A percentile compares a stretch with the other conserved stretches of the same genome.
phyloP scores from a whole-genome alignment of 2,329 filamentous ascomycete species.

The Pseudogymnoascus sp. region DNA sequence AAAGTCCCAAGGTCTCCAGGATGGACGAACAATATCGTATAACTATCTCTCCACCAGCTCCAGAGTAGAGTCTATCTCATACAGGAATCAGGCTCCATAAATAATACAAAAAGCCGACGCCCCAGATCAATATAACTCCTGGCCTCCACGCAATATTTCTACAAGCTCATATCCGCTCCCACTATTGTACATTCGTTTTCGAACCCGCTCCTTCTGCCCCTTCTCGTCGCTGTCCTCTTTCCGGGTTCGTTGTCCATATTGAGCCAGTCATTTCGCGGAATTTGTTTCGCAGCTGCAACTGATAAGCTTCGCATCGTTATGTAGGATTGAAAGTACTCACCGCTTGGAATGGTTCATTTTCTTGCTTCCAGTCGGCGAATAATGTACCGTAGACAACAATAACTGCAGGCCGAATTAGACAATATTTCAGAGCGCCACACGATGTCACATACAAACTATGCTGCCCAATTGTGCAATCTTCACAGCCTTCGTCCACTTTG shows the following conservation, averaged over 20 bases:
- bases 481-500: slow-evolving; percentile 55
- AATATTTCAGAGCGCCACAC: neutral
- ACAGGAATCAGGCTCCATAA: neutral
- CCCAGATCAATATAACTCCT: neutral
- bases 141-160: neutral
- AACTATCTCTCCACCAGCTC: neutral
- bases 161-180: neutral
- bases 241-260: slow-evolving; percentile 22
- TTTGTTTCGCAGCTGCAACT: slow-evolving; percentile 30
- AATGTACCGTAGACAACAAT: slow-evolving; percentile 48
- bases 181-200: slow-evolving; percentile 11
- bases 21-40: neutral
- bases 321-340: slow-evolving; percentile 29
- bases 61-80: neutral
- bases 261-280: slow-evolving; percentile 33
- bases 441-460: slow-evolving; percentile 21
- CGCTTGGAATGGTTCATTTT: slow-evolving; percentile 40
- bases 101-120: slow-evolving; percentile 1
- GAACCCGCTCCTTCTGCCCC: slow-evolving; percentile 17
- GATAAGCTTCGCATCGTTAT: slow-evolving; percentile 7
- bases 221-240: slow-evolving; percentile 18
- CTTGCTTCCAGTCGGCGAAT: slow-evolving; percentile 48
- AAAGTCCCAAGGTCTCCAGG: neutral
- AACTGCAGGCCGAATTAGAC: slow-evolving; percentile 30
- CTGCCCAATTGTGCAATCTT: slow-evolving; percentile 49